A percentile compares a stretch with the other conserved stretches of the same genome.
Evolutionary conservation across 2,329 filamentous ascomycete species (phyloP).

Genomic region (Nigrospora sphaerica): DNA sequence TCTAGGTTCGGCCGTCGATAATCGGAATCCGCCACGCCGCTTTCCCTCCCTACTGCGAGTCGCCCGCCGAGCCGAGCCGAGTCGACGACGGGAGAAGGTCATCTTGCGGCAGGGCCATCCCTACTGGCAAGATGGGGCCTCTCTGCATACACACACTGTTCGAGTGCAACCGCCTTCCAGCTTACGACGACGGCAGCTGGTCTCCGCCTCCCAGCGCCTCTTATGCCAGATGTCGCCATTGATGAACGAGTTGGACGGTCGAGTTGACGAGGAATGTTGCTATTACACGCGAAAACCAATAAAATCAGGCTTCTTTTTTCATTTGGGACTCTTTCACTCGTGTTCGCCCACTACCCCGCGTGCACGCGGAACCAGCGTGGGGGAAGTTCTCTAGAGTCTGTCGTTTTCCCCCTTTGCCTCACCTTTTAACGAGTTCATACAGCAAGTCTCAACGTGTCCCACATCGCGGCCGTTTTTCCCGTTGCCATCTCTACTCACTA

Average conservation of each 20-base stretch:
- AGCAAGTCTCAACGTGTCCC: not conserved
- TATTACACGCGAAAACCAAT: conserved; percentile 26
- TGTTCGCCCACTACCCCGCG: not conserved
- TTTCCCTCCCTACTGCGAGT: not conserved
- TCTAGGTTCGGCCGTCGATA: conserved; percentile 97
- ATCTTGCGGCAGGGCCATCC: not conserved
- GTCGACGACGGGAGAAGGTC: not conserved
- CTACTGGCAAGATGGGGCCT: not conserved
- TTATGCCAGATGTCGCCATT: conserved; percentile 2
- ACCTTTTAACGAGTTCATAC: too few species aligned
- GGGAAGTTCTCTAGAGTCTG: too few species aligned
- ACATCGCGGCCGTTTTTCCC: not conserved
- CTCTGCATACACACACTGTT: not conserved
- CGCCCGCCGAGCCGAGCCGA: conserved; percentile 11
- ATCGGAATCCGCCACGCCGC: conserved; percentile 23
- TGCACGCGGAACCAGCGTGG: too few species aligned
- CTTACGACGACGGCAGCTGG: conserved; percentile 4
- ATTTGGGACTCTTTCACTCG: not conserved
- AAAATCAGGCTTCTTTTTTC: conserved; percentile 27
- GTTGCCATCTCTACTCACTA: conserved; percentile 1
- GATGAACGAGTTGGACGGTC: conserved; percentile 11
- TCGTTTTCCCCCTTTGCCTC: too few species aligned
- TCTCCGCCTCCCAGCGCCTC: not conserved
- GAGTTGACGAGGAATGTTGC: conserved; percentile 21
- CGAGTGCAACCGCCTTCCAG: conserved; percentile 1